These are phyloP conservation scores for Letharia lupina DNA, from an alignment of 495 filamentous ascomycete species.

Conservation along the genomic window DNA sequence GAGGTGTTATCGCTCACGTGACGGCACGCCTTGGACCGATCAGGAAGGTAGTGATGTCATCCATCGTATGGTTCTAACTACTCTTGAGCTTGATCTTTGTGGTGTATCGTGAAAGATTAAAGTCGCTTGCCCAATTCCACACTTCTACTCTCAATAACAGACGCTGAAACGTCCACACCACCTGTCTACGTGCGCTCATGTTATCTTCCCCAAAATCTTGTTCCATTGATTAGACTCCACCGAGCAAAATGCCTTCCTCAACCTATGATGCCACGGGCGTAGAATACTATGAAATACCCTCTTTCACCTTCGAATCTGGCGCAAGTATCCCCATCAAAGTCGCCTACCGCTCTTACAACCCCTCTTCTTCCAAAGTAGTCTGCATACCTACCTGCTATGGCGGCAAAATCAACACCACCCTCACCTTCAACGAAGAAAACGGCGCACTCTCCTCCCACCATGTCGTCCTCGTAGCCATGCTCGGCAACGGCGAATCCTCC, in stretches of 20 bases:
- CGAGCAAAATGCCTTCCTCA: neutral
- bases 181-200: neutral
- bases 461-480: conserved; percentile 34
- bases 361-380: conserved; percentile 30
- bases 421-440: conserved; percentile 29
- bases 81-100: neutral
- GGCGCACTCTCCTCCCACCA: conserved; percentile 28
- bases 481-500: conserved; percentile 34
- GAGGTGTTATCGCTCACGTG: neutral
- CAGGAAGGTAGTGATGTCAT: conserved; percentile 14
- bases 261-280: conserved; percentile 23
- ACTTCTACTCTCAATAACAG: neutral
- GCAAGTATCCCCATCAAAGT: conserved; percentile 31
- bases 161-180: neutral
- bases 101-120: neutral
- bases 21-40: neutral
- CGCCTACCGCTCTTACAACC: conserved; percentile 39
- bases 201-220: too few relatives aligned
- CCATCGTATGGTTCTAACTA: neutral
- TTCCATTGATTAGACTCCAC: neutral
- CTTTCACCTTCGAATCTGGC: conserved; percentile 36
- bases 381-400: conserved; percentile 44
- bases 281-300: conserved; percentile 31
- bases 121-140: too few relatives aligned
- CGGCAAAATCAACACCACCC: conserved; percentile 36